phyloP scores from a whole-genome alignment of 306 rosid genomes.

The Castanospermum australe region DNA sequence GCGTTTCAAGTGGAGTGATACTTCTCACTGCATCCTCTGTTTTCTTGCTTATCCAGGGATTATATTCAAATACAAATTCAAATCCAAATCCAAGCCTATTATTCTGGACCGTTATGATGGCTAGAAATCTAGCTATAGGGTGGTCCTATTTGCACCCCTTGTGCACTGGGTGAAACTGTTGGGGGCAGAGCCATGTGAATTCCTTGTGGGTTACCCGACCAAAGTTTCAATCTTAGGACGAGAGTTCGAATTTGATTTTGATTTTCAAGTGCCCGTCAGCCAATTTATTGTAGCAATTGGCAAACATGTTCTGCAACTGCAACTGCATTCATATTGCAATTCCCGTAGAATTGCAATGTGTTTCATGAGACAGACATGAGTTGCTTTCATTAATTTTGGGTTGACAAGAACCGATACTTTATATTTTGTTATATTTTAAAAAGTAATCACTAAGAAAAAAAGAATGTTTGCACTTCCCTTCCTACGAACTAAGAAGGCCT shows the following conservation, averaged over 20 bases:
- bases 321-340: background rate
- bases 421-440: too few species aligned
- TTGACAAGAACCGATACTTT: background rate
- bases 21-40: background rate
- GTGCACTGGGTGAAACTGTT: constrained; percentile 2
- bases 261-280: background rate
- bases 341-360: background rate
- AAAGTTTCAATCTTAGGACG: background rate
- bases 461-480: background rate
- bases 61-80: too few species aligned
- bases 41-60: too few species aligned
- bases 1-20: background rate
- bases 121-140: background rate
- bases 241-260: background rate
- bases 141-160: constrained; percentile 43
- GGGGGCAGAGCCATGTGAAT: constrained; percentile 47
- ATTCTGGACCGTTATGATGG: constrained; percentile 12
- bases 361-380: background rate
- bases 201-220: constrained; percentile 32
- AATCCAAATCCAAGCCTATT: background rate
- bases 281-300: background rate
- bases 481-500: background rate
- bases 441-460: background rate
- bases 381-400: background rate
- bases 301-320: background rate